Conservation (phyloP, 73 alveolate species). For the Blepharisma japonicum region DNA sequence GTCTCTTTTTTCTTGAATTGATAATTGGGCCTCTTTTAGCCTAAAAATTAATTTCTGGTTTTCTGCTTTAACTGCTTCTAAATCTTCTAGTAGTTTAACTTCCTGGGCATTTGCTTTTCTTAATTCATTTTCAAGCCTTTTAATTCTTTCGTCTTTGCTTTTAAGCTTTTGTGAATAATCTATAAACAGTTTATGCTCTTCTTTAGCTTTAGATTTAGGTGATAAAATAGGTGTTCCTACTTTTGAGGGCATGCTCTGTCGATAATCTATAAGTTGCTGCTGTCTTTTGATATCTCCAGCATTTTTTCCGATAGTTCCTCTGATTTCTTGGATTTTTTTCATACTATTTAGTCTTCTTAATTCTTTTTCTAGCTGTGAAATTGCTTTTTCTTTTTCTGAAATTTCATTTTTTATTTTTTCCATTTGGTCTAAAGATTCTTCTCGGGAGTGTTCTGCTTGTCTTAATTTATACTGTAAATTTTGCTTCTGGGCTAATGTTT, state of each 20-base stretch:
- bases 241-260: slow-evolving; percentile 7
- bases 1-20: too few relatives aligned
- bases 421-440: not conserved
- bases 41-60: too few relatives aligned
- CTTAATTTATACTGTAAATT: not conserved
- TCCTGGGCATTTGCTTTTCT: too few relatives aligned
- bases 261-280: not conserved
- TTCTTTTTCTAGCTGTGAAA: slow-evolving; percentile 3
- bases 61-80: too few relatives aligned
- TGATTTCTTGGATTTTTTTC: slow-evolving; percentile 20
- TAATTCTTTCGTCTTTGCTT: too few relatives aligned
- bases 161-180: too few relatives aligned
- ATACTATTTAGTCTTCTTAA: not conserved
- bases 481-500: not conserved
- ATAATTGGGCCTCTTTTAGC: too few relatives aligned
- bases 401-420: slow-evolving; percentile 3
- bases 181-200: too few relatives aligned
- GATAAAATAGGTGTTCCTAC: not conserved
- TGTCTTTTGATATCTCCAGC: not conserved
- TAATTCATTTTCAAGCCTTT: too few relatives aligned
- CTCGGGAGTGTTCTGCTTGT: not conserved
- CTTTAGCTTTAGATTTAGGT: not conserved
- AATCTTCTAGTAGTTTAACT: too few relatives aligned
- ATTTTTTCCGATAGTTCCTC: not conserved
- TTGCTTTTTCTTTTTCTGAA: slow-evolving; percentile 17